Evolutionary conservation across 768 basidiomycete species (phyloP), one percentile per base, ranked within the genome.

Genomic region (Lentinula detonsa): DNA sequence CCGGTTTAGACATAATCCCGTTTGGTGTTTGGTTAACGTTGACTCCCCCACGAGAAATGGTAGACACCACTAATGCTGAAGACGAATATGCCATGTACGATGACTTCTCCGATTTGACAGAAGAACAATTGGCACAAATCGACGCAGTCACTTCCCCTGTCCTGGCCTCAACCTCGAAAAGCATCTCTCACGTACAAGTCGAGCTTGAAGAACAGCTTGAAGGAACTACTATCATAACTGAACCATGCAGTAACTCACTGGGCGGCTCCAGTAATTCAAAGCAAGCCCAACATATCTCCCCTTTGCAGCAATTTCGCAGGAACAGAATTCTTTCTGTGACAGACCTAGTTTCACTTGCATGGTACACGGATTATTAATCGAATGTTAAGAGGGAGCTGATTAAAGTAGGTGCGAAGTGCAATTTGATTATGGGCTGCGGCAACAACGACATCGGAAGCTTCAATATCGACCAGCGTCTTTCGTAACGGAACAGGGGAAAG

Each of bases 361-460:
- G 88, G 88, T 87, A 71, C 60, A 78, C 70, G 2, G 9, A 34
- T 53, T 31, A 39, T 6, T 23, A 16, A 8, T 18, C 0, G 37
- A 23, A 53, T 16, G 4, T 5, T 18, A 50, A n/a, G 63, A 28
- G 11, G 28, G 31, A 57, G 59, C 33, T 51, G 34, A 21, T 40
- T 4, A 18, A 13, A 48, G 21, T 59, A 91, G 90, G 90, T 92
- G 90, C 66, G 90, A 91, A 67, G 80, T 90, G 5, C 88, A 91
- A 68, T 85, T 83, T 68, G 88, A 92, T 65, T 92, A 92, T 67
- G 83, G 88, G 2, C 74, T 91, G 43, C 81, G 83, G 34, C 86
- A 87, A 62, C 75, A 73, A 61, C 78, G 88, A 21, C 72, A 76
- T 48, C 76, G 71, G 48, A 82, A 79, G 16, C 63, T 88, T 0